Conservation (phyloP, 306 rosid species). For the Lathyrus tuberosus region DNA sequence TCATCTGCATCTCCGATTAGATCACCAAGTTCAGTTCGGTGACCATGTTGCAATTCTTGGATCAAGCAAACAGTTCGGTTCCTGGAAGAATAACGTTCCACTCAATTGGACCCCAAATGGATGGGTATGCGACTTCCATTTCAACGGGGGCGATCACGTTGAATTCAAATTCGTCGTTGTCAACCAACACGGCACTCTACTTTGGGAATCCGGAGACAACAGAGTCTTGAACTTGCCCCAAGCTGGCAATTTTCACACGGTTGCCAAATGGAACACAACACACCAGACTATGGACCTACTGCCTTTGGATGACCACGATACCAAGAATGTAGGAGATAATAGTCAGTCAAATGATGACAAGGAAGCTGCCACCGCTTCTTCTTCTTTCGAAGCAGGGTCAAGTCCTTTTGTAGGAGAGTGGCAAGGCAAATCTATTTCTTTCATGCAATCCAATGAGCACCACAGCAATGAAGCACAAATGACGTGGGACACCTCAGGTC, state of each 20-base stretch:
- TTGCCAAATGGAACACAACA: slow-evolving; percentile 71
- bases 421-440: slow-evolving; percentile 76
- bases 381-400: slow-evolving; percentile 43
- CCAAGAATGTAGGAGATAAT: not conserved
- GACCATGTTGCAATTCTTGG: slow-evolving; percentile 76
- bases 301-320: slow-evolving; percentile 35
- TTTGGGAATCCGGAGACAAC: slow-evolving; percentile 81
- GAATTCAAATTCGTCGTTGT: slow-evolving; percentile 72
- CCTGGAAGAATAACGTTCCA: slow-evolving; percentile 70
- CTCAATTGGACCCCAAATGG: slow-evolving; percentile 76
- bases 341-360: slow-evolving; percentile 33
- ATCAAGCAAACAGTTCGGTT: slow-evolving; percentile 72
- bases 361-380: not conserved
- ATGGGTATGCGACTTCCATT: slow-evolving; percentile 74
- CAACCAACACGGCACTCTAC: slow-evolving; percentile 41
- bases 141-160: slow-evolving; percentile 43
- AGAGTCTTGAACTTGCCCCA: slow-evolving; percentile 63
- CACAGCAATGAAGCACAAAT: slow-evolving; percentile 51
- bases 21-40: slow-evolving; percentile 85
- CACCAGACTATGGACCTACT: slow-evolving; percentile 52
- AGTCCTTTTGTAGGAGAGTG: slow-evolving; percentile 96
- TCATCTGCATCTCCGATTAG: slow-evolving; percentile 58
- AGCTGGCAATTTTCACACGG: slow-evolving; percentile 54
- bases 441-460: slow-evolving; percentile 79
- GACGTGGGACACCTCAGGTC: slow-evolving; percentile 75